Evolutionary conservation across 257 asterid genomes (phyloP), one percentile per base, ranked within the genome.

Genomic region (Plantago elongata): DNA sequence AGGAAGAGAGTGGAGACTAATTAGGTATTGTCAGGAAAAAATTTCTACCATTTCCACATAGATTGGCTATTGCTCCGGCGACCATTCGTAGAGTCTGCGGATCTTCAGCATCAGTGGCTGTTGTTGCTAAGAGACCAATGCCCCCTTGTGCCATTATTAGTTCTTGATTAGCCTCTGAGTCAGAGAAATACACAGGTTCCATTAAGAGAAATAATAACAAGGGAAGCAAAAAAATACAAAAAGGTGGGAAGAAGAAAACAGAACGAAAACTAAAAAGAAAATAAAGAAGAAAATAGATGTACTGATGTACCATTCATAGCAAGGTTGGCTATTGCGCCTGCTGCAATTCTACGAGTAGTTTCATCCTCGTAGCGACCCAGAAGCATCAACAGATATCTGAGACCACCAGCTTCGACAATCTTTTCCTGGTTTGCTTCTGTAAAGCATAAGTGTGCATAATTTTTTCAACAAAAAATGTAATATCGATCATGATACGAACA

Each of bases 391-490:
- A 93, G 82, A 63, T 97, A 87, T 70, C 85, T 85, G 70, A 93
- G 96, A 61, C 99, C 99, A 52, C 99, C 99, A 55, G 99, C 96
- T 79, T 90, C 96, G 27, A 90, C 99, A 58, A 93, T 93, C 86
- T 90, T 93, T 65, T 78, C 94, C 79, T 90, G 99, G 76, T 90
- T 90, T 40, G 88, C 85, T 81, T 93, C 99, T 93, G 75, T 67
- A 62, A 67, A 60, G 15, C 57, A 46, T 44, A 56, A 50, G 47
- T 50, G 54, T 52, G 62, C 11, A 54, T 78, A 68, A 79, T 73
- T 56, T 71, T 68, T 66, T 57, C 57, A 40, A 45, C 7, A 29
- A 45, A 47, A 54, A 40, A 43, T 45, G 34, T 37, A 7, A 15
- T 61, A 40, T 6, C 13, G 12, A 34, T 13, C 40, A 64, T 16